Percentiles rank a stretch among this genome's conserved stretches.
Evolutionary conservation across 495 filamentous ascomycete genomes (phyloP).

Genomic region (Entonaema liquescens): DNA sequence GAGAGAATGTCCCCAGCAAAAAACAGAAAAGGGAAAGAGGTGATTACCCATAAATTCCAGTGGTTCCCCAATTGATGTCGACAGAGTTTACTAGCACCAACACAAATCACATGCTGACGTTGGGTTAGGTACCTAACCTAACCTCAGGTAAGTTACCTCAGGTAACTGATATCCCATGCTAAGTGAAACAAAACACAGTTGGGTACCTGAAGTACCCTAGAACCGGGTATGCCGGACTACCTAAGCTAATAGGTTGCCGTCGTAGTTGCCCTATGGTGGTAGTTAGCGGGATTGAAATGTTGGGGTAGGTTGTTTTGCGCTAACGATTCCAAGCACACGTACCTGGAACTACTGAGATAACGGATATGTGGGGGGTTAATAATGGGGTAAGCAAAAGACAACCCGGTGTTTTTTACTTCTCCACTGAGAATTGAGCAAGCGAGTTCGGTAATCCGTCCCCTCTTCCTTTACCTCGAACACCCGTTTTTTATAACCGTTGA

Average conservation of each 20-base stretch:
- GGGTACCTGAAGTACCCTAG: slow-evolving; percentile 12
- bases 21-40: slow-evolving; percentile 22
- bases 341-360: slow-evolving; percentile 25
- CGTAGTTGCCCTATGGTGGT: too few species aligned
- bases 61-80: slow-evolving; percentile 9
- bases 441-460: slow-evolving; percentile 3
- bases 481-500: background rate
- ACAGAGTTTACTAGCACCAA: slow-evolving; percentile 1
- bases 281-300: slow-evolving; percentile 11
- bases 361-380: slow-evolving; percentile 20
- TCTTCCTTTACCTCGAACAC: background rate
- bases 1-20: background rate
- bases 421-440: slow-evolving; percentile 17
- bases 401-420: slow-evolving; percentile 1
- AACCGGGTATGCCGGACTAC: background rate
- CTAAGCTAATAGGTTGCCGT: background rate
- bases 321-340: slow-evolving; percentile 30
- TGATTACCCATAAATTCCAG: slow-evolving; percentile 17
- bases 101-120: slow-evolving; percentile 15
- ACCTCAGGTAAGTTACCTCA: too few species aligned
- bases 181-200: slow-evolving; percentile 7
- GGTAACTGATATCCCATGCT: background rate
- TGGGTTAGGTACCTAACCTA: too few species aligned
- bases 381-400: background rate
- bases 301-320: slow-evolving; percentile 15